Evolutionary conservation across 768 basidiomycete species (phyloP).

Genomic region (Amanita molliuscula): DNA sequence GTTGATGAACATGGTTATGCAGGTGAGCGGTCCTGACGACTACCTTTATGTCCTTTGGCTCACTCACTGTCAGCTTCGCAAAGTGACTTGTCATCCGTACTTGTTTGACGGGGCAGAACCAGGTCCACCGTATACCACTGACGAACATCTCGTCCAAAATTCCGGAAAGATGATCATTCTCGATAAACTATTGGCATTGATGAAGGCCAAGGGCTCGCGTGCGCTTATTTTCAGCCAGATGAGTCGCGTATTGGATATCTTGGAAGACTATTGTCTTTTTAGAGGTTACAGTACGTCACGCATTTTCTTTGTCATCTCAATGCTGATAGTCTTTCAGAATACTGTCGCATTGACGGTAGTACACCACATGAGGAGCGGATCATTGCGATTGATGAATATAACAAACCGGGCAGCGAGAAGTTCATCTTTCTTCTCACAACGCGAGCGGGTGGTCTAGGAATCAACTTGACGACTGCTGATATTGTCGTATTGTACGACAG

Average conservation of each 20-base stretch:
- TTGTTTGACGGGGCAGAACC: constrained; percentile 97
- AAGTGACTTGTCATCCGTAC: constrained; percentile 87
- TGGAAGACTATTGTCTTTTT: constrained; percentile 97
- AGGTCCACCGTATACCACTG: constrained; percentile 96
- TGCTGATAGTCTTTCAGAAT: constrained; percentile 39
- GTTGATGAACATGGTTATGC: constrained; percentile 99
- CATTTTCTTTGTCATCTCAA: constrained; percentile 3
- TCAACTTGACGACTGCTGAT: constrained; percentile 92
- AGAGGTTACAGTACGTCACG: constrained; percentile 66
- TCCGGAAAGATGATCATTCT: constrained; percentile 97
- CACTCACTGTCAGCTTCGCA: constrained; percentile 41
- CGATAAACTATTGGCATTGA: constrained; percentile 78
- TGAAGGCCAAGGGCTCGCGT: constrained; percentile 91
- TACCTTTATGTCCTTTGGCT: not conserved
- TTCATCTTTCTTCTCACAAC: constrained; percentile 97
- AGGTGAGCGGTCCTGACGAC: constrained; percentile 31
- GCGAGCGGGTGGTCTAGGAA: constrained; percentile 93
- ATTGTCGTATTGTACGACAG: constrained; percentile 93
- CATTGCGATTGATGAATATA: constrained; percentile 93
- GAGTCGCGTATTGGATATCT: constrained; percentile 96
- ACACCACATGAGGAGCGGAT: constrained; percentile 98
- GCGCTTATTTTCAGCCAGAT: constrained; percentile 98
- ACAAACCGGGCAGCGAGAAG: constrained; percentile 87
- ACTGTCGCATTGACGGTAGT: constrained; percentile 93
- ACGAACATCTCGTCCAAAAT: constrained; percentile 91